phyloP scores from a whole-genome alignment of 208 protist species.

The Pavlovales sp. region DNA sequence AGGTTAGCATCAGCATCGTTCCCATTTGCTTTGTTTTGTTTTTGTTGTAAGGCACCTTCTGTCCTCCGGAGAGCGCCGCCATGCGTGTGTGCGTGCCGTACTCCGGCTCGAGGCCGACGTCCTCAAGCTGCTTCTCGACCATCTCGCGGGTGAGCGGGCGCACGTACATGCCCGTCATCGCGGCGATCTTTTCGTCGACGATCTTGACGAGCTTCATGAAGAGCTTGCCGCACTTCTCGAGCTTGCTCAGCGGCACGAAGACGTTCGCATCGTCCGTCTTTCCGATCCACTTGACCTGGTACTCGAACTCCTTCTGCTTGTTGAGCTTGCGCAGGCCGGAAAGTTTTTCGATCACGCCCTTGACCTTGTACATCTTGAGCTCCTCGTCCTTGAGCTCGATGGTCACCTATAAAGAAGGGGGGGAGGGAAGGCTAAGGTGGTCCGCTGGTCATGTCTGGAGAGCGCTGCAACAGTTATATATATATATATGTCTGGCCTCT shows the following conservation, averaged over 20 bases:
- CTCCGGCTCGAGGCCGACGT: constrained; percentile 64
- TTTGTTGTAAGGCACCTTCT: constrained; percentile 12
- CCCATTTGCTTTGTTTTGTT: neutral
- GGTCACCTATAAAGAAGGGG: no score
- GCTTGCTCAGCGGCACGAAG: constrained; percentile 46
- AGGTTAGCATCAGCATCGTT: constrained; percentile 4
- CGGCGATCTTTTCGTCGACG: constrained; percentile 57
- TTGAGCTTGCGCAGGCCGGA: constrained; percentile 53
- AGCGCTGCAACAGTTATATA: no score
- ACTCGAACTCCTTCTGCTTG: constrained; percentile 53
- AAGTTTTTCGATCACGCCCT: constrained; percentile 54
- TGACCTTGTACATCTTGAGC: constrained; percentile 43
- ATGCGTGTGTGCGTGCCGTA: constrained; percentile 63
- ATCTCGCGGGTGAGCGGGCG: constrained; percentile 56
- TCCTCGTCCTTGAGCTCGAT: constrained; percentile 45
- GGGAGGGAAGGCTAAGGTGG: no score
- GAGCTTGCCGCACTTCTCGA: constrained; percentile 57
- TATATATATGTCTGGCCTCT: no score
- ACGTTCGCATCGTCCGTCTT: constrained; percentile 36
- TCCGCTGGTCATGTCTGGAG: no score
- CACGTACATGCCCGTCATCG: constrained; percentile 29
- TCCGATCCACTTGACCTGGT: constrained; percentile 59
- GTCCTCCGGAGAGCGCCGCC: constrained; percentile 49
- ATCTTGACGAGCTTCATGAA: constrained; percentile 62
- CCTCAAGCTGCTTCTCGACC: constrained; percentile 64